Evolutionary conservation across 164 flowering plant species (phyloP), one percentile per base, ranked within the genome.

Genomic region (Euptelea pleiosperma): DNA sequence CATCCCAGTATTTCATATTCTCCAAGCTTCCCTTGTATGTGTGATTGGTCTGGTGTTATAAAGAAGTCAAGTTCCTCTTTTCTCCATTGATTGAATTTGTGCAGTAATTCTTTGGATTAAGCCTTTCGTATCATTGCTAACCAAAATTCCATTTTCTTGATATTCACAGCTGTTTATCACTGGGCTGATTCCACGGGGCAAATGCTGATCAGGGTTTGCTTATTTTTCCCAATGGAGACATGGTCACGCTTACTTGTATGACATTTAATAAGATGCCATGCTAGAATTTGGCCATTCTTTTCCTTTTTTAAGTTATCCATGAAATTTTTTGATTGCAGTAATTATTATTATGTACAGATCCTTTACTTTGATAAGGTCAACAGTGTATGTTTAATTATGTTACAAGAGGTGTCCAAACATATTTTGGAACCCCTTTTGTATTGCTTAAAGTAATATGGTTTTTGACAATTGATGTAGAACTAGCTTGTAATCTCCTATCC

Each of bases 171-270:
- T 79, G 94, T 93, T 24, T 90, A 86, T 62, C 74, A 64, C 37
- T 93, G 97, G 97, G 90, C 87, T 50, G 82, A 83, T 77, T 68
- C 79, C 66, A 69, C 65, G 18, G 85, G 79, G 54, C 68, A 81
- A 70, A 87, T 90, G 94, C 79, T 47, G 72, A 81, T 84, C 46
- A 75, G 97, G 51, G 94, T 79, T 31, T 87, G 97, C 84, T 72
- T 89, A 54, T 87, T 86, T 70, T 93, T 93, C 58, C 98, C 98
- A 25, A 72, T 93, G 72, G 84, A 77, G 80, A 87, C 97, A 18
- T 89, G 96, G 96, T 68, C 88, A 51, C 85, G 82, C 18, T 67
- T 93, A 65, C 62, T 19, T 61, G 98, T 89, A 87, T 50, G 90
- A 35, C 46, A 40, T 58, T 49, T 39, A 52, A 29, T 48, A 28